Base-by-base conservation (phyloP, 805 yeast species). In the Starmerella khaoyaiensis region DNA sequence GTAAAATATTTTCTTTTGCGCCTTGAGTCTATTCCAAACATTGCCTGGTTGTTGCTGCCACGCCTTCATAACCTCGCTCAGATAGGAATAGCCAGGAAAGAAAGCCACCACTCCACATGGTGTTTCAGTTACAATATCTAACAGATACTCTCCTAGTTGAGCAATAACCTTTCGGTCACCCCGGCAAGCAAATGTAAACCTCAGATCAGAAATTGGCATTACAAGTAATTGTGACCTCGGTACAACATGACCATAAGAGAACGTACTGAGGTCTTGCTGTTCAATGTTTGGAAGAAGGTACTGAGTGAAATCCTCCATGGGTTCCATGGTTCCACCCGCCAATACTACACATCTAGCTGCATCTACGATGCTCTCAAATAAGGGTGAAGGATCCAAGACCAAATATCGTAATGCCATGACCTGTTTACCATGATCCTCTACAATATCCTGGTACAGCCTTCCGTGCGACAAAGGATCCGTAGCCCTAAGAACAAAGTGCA, bases 261-360 rank as follows among this genome's bases (percentile, higher is more conserved):
- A 79, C 21, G 61, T 64, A 19, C 63, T 58, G 7, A 80, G 65
- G 29, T 67, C 47, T 0, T 56, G 51, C 0, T 50, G 37, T 0
- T 57, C 44, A 2, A 78, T 38, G 29, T 70, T 66, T 0, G 93
- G 93, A 34, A 81, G 72, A 25, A 84, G 58, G 44, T 67, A 71
- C n/a, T 71, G 62, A 5, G 68, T 57, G 53, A 75, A 79, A 46
- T 86, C 94, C n/a, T 64, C 52, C 23, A 75, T 63, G 0, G 96
- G 96, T 52, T 80, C 87, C 94, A 84, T 82, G 0, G 97, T 86
- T 11, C 97, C 97, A 24, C 97, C 97, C 2, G 94, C 90, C 3
- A 86, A 54, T 2, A 87, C 62, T 0, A 86, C 78, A 55, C 86
- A 76, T 45, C 66, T 66, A 0, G 83, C 65, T 11, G 72, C 68